Percentiles rank a stretch among this genome's conserved stretches.
Conservation (phyloP, 345 rosid species). For the Hibiscus tridactylites region DNA sequence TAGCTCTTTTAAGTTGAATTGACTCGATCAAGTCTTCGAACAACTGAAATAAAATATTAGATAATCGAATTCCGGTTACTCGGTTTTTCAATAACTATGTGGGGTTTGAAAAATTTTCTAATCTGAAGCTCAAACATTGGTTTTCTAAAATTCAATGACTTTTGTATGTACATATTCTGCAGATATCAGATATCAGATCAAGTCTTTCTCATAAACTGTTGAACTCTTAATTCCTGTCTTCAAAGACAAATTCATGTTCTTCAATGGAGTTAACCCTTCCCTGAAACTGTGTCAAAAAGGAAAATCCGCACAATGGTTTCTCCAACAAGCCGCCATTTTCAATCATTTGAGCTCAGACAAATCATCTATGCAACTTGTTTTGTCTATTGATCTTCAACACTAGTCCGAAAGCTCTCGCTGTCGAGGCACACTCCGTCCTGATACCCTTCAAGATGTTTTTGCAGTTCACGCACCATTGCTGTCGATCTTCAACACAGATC, state of each 20-base stretch:
- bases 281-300: not conserved
- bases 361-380: not conserved
- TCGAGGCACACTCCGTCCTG: not conserved
- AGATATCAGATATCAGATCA: not conserved
- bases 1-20: no score
- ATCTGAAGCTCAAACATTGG: no score
- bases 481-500: conserved; percentile 6
- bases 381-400: not conserved
- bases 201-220: no score
- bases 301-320: not conserved
- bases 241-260: no score
- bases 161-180: not conserved
- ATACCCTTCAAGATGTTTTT: not conserved
- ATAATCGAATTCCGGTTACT: no score
- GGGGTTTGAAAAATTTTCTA: no score
- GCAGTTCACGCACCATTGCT: not conserved
- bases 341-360: not conserved
- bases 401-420: not conserved
- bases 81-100: no score
- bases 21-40: no score
- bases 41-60: no score
- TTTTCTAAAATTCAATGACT: not conserved
- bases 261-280: no score
- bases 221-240: no score
- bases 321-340: not conserved